phyloP scores from a whole-genome alignment of 495 filamentous ascomycete species.

The Neurospora terricola region DNA sequence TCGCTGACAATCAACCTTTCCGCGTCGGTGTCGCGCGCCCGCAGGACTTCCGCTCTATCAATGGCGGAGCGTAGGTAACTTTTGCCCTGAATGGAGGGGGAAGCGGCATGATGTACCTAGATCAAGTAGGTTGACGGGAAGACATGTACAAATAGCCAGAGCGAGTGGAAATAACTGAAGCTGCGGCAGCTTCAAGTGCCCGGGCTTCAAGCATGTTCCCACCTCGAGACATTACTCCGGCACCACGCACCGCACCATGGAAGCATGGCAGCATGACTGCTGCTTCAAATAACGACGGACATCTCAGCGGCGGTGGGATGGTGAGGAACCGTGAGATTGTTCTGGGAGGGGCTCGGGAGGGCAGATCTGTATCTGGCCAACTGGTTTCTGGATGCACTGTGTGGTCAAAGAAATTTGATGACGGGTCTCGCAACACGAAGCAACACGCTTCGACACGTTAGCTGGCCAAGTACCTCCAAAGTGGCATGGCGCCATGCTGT shows the following conservation, averaged over 20 bases:
- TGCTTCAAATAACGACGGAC: neutral
- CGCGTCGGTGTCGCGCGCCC: neutral
- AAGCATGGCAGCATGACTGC: neutral
- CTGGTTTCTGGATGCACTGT: constrained; percentile 4
- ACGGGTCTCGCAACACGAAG: constrained; percentile 1
- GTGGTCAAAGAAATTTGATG: constrained; percentile 5
- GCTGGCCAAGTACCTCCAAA: constrained; percentile 1
- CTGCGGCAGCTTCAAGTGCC: neutral
- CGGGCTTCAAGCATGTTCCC: neutral
- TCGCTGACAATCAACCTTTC: neutral
- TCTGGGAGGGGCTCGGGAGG: neutral
- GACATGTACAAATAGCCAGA: neutral
- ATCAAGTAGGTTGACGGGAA: neutral
- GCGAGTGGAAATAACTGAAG: neutral
- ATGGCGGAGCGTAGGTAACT: neutral
- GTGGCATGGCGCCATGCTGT: neutral
- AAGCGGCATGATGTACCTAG: neutral
- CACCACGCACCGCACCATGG: neutral
- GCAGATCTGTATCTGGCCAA: constrained; percentile 4
- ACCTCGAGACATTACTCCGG: neutral
- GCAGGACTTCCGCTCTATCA: neutral
- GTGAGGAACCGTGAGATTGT: neutral
- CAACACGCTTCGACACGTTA: constrained; percentile 1
- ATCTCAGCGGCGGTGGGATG: neutral
- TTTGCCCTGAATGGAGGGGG: neutral